Conservation (phyloP, 148 eudicot genomes). For the Diospyros lotus region DNA sequence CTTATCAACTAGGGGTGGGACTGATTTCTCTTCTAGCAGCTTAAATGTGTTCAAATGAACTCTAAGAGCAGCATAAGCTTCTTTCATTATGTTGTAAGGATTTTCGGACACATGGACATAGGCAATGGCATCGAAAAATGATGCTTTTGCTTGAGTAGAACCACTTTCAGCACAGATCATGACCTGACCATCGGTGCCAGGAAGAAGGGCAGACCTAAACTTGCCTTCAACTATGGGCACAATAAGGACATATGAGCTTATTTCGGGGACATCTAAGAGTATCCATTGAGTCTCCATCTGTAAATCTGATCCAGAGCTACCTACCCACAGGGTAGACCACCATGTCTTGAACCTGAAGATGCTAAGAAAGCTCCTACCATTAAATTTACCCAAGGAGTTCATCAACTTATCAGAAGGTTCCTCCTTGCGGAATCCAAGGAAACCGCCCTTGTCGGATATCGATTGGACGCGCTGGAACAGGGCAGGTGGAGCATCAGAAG, state of each 20-base stretch:
- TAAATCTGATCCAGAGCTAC: constrained; percentile 50
- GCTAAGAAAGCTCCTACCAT: constrained; percentile 50
- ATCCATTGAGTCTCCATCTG: constrained; percentile 73
- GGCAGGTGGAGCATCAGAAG: constrained; percentile 43
- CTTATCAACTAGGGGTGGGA: constrained; percentile 38
- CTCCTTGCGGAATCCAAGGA: constrained; percentile 49
- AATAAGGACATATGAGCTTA: constrained; percentile 40
- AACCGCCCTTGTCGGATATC: constrained; percentile 41
- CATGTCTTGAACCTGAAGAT: constrained; percentile 69
- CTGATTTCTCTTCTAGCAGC: constrained; percentile 57
- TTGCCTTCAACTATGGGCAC: constrained; percentile 50
- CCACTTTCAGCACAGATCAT: constrained; percentile 57
- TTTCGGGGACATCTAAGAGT: constrained; percentile 54
- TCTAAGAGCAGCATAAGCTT: constrained; percentile 51
- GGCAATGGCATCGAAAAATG: constrained; percentile 47
- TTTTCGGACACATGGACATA: constrained; percentile 58
- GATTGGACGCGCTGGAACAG: constrained; percentile 41
- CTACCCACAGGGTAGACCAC: constrained; percentile 85
- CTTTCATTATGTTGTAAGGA: constrained; percentile 61
- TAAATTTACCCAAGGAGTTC: constrained; percentile 51
- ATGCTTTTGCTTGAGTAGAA: constrained; percentile 33
- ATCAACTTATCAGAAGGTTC: constrained; percentile 33
- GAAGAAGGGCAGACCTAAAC: constrained; percentile 57
- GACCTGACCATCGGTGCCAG: constrained; percentile 44
- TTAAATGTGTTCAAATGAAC: constrained; percentile 57